Conservation (phyloP, 169 alveolate genomes). For the Theileria sp. region DNA sequence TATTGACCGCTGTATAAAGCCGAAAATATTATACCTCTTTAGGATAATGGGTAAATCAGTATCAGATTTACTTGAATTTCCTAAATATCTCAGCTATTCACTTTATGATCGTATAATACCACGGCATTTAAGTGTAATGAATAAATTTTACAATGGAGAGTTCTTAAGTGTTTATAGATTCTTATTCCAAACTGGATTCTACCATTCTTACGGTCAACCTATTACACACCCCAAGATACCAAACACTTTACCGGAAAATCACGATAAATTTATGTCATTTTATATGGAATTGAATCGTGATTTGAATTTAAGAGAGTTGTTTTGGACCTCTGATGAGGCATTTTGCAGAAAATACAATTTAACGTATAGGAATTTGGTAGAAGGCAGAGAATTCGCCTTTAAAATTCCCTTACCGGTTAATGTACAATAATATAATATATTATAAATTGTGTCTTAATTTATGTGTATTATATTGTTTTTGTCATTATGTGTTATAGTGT, state of each 20-base stretch:
- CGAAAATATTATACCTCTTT: constrained; percentile 66
- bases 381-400: constrained; percentile 54
- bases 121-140: constrained; percentile 74
- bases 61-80: constrained; percentile 60
- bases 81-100: constrained; percentile 68
- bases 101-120: constrained; percentile 76
- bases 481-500: neutral
- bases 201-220: constrained; percentile 52
- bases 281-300: constrained; percentile 22
- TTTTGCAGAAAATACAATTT: constrained; percentile 24
- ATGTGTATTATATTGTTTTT: neutral
- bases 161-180: constrained; percentile 57
- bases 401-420: constrained; percentile 54
- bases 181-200: constrained; percentile 59
- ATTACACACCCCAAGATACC: constrained; percentile 59
- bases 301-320: constrained; percentile 10
- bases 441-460: no score
- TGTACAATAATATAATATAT: constrained; percentile 16
- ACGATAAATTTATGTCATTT: constrained; percentile 23
- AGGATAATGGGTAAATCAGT: constrained; percentile 64
- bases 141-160: constrained; percentile 59
- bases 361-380: constrained; percentile 51
- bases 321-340: constrained; percentile 23
- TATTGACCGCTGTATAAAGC: constrained; percentile 68
- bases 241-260: constrained; percentile 44